Base-by-base conservation (phyloP, 2,329 filamentous ascomycete species). In the Dactylellina leptospora region DNA sequence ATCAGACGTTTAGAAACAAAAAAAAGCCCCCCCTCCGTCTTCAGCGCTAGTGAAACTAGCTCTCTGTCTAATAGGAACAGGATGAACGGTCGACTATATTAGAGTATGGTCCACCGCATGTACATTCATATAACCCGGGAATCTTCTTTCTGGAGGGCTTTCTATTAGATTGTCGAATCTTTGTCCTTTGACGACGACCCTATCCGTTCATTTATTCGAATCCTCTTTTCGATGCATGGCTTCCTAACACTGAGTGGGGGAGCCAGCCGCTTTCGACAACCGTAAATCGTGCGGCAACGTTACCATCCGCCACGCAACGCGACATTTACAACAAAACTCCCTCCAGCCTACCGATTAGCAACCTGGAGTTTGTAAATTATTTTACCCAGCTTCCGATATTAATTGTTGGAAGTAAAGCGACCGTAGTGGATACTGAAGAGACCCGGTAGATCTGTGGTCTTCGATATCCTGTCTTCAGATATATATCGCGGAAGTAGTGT, bases 1-100 rank as follows among this genome's bases (percentile, higher is more conserved):
- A 55, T 53, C 48, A 56, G 56, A 70, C 50, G 56, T 61, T 62
- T 44, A 55, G 64, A 62, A 61, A 70, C 56, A 56, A 40, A 16
- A n/a, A 5, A 10, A 4, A 40, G 1, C 36, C 11, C 18, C 36
- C 36, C 36, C 4, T 40, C 18, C 36, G 30, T 36, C 18, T 16
- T 16, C 36, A 5, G 36, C 8, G 36, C 36, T 40, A 16, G 2
- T 40, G 18, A n/a, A 33, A 40, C 36, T 10, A 40, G 36, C 13
- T 40, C 36, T 40, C 36, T 40, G 36, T 16, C 18, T 40, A 40
- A 40, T 40, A 16, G 13, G 11, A 40, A 40, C 4, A n/a, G 30
- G n/a, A 36, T 16, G 36, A 40, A 40, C 30, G 38, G n/a, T 45
- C 48, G 38, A 33, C 59, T 70, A 61, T 63, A 59, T 71, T 58